Base-by-base conservation (phyloP, 148 eudicot species). In the Polygonum maritimum region DNA sequence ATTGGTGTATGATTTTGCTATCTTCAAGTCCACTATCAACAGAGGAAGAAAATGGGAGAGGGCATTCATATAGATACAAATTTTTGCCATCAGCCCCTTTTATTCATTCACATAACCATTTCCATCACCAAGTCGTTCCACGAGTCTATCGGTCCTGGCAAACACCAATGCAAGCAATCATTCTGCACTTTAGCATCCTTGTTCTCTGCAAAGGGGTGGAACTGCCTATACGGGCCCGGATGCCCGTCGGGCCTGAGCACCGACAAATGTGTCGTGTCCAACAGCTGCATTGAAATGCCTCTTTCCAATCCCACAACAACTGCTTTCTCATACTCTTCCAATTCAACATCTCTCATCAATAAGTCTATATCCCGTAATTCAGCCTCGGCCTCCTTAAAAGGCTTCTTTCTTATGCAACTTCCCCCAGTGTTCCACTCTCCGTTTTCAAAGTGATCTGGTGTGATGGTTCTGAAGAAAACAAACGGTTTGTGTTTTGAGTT, bases 161-260 rank as follows among this genome's bases (percentile, higher is more conserved):
- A 84, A 79, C 98, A 94, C 98, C 98, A 94, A 82, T 94, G 98
- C 82, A 94, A 77, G 73, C 98, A 94, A 78, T 94, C 98, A 75
- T 82, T 85, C 58, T 90, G 97, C 78, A 90, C 80, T 78, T 87
- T 87, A 1, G 82, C 92, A 18, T 85, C 75, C 79, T 83, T 84
- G 73, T 86, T 91, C 75, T 79, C 76, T 0, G 86, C 87, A 81
- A 81, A 86, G 2, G 97, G 95, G 21, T 87, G 90, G 48, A 79
- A 84, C 62, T 79, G 77, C 76, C 97, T 55, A 71, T 90, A 94
- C 2, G 88, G 87, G 11, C 95, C 97, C 0, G 97, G 95, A 71
- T 94, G 97, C 47, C 98, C 98, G 48, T 91, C 97, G 0, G 97
- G 98, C 78, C 98, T 87, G 79, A 86, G 75, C 54, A 89, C 75